A percentile compares a stretch with the other conserved stretches of the same genome.
phyloP scores from a whole-genome alignment of 2,329 filamentous ascomycete genomes.

The Fusarium nurragi region DNA sequence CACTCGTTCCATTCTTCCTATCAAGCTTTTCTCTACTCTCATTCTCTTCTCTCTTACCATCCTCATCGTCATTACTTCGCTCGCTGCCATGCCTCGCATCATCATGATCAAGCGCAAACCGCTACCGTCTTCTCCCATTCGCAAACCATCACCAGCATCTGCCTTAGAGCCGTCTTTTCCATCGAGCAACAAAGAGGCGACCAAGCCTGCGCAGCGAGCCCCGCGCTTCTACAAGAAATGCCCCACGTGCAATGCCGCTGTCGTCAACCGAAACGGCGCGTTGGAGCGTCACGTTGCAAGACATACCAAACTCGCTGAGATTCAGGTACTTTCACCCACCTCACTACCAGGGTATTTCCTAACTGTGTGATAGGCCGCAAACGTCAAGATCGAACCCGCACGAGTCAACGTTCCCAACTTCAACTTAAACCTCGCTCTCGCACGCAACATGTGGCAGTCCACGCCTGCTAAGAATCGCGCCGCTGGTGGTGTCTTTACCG shows the following conservation, averaged over 20 bases:
- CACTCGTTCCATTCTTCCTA: accelerated
- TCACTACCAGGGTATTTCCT: accelerated
- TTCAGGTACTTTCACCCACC: background rate
- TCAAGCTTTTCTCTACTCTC: accelerated
- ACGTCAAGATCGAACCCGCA: background rate
- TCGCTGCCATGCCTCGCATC: background rate
- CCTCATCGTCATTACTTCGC: no score
- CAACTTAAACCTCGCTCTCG: slow-evolving; percentile 4
- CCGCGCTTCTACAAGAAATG: background rate
- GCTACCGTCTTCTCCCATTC: background rate
- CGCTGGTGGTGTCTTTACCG: slow-evolving; percentile 1
- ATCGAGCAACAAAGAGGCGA: accelerated
- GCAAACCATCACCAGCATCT: accelerated
- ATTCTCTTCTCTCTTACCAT: accelerated
- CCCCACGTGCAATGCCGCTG: slow-evolving; percentile 5
- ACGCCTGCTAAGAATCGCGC: slow-evolving; percentile 13
- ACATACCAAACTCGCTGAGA: slow-evolving; percentile 12
- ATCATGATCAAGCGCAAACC: background rate
- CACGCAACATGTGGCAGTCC: slow-evolving; percentile 16
- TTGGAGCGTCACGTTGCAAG: slow-evolving; percentile 12
- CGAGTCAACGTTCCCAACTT: background rate
- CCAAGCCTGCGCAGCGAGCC: no score
- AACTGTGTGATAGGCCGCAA: background rate
- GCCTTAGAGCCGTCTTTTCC: accelerated
- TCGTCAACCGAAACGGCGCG: background rate